phyloP scores from a whole-genome alignment of 306 rosid genomes.

The Gillenia trifoliata region DNA sequence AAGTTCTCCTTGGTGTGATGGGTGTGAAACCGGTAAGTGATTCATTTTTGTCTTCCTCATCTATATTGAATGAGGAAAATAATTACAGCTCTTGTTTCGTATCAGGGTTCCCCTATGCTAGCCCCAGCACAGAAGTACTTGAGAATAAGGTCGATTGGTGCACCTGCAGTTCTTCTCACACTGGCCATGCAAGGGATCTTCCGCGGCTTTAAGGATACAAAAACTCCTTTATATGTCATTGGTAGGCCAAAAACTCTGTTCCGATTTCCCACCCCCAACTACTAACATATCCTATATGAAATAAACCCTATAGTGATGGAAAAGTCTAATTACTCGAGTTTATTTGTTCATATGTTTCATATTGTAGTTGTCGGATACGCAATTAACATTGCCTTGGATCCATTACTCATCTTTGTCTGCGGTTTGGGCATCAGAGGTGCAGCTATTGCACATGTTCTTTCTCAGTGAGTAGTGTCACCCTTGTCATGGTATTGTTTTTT shows the following conservation, averaged over 20 bases:
- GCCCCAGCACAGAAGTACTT: constrained; percentile 70
- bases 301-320: not conserved
- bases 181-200: constrained; percentile 98
- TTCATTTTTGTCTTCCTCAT: not conserved
- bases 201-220: constrained; percentile 94
- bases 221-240: constrained; percentile 84
- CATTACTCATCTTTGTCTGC: constrained; percentile 68
- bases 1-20: constrained; percentile 67
- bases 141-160: constrained; percentile 76
- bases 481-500: not conserved
- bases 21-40: constrained; percentile 74
- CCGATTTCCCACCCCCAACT: not conserved
- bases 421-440: constrained; percentile 84
- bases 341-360: constrained; percentile 8
- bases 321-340: not conserved
- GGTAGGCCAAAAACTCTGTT: constrained; percentile 34
- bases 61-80: not conserved
- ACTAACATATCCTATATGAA: not conserved
- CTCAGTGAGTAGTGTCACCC: constrained; percentile 61
- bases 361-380: constrained; percentile 63
- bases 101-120: constrained; percentile 77
- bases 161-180: constrained; percentile 99
- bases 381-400: constrained; percentile 67
- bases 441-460: constrained; percentile 86
- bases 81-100: not conserved